These are phyloP conservation scores for Cinchona pubescens DNA, from an alignment of 257 asterid genomes.

Conservation along the genomic window DNA sequence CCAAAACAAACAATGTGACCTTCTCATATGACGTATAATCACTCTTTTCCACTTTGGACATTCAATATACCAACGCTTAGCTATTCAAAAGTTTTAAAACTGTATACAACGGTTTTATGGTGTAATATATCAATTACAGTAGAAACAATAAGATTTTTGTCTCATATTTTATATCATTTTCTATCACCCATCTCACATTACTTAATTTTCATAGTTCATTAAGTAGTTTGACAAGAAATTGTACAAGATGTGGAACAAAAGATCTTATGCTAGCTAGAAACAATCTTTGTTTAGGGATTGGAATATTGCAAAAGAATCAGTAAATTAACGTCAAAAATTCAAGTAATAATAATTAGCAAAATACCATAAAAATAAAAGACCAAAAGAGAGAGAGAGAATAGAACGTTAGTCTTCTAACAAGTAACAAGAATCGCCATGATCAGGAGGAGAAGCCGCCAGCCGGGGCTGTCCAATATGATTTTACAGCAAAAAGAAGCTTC, in stretches of 20 bases:
- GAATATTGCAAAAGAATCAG: not conserved
- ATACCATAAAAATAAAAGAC: not conserved
- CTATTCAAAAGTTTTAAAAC: not conserved
- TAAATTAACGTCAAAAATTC: conserved; percentile 7
- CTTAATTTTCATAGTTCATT: too few species aligned
- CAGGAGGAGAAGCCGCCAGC: conserved; percentile 31
- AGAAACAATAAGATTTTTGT: too few species aligned
- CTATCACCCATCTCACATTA: too few species aligned
- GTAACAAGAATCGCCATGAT: conserved; percentile 17
- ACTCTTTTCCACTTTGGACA: not conserved
- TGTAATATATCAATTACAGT: too few species aligned
- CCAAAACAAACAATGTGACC: not conserved
- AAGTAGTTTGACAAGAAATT: too few species aligned
- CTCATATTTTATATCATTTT: too few species aligned
- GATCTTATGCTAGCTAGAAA: too few species aligned
- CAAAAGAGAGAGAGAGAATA: not conserved
- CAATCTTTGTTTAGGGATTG: not conserved
- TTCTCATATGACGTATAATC: not conserved
- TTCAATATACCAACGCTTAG: not conserved
- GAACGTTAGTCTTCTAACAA: not conserved
- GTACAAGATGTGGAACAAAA: too few species aligned
- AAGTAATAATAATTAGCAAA: not conserved
- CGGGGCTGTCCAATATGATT: conserved; percentile 78
- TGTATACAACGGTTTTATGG: not conserved
- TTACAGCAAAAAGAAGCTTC: conserved; percentile 76